Conservation (phyloP, 2,329 filamentous ascomycete species). For the Phialophora tarda region DNA sequence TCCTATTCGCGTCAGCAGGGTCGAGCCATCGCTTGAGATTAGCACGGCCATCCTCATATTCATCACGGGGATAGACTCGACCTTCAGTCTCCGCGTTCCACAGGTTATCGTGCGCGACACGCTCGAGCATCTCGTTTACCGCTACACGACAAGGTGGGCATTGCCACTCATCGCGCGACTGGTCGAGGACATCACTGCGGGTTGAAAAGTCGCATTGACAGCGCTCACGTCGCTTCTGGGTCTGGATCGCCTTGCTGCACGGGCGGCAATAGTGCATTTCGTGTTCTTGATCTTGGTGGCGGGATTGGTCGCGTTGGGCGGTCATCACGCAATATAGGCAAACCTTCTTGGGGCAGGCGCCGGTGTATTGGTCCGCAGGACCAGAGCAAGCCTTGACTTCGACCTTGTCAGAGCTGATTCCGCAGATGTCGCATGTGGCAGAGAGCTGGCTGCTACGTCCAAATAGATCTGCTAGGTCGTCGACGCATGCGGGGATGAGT, state of each 20-base stretch:
- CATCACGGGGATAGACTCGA: constrained; percentile 3
- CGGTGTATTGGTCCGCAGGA: constrained; percentile 1
- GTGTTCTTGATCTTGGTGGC: constrained; percentile 6
- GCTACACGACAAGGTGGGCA: constrained; percentile 15
- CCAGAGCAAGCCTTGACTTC: constrained; percentile 17
- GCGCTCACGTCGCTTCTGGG: neutral
- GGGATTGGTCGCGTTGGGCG: constrained; percentile 12
- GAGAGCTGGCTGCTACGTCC: neutral
- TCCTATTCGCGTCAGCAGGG: constrained; percentile 9
- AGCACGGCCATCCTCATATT: neutral
- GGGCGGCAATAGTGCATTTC: constrained; percentile 28
- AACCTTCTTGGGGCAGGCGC: constrained; percentile 17
- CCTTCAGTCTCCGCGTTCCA: constrained; percentile 5
- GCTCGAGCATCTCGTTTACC: neutral
- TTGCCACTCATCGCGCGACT: constrained; percentile 24
- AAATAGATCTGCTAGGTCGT: neutral
- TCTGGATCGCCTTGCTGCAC: constrained; percentile 8
- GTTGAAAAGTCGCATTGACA: constrained; percentile 5
- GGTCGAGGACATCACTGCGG: constrained; percentile 6
- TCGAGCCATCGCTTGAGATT: constrained; percentile 23
- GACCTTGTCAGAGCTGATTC: constrained; percentile 9
- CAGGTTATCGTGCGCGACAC: constrained; percentile 20
- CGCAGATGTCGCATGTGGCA: constrained; percentile 5
- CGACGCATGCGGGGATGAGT: neutral
- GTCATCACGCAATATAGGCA: constrained; percentile 20